A percentile compares a stretch with the other conserved stretches of the same genome.
Evolutionary conservation across 192 early-diverging fungal genomes (phyloP).

Genomic region (Backusella luteola): DNA sequence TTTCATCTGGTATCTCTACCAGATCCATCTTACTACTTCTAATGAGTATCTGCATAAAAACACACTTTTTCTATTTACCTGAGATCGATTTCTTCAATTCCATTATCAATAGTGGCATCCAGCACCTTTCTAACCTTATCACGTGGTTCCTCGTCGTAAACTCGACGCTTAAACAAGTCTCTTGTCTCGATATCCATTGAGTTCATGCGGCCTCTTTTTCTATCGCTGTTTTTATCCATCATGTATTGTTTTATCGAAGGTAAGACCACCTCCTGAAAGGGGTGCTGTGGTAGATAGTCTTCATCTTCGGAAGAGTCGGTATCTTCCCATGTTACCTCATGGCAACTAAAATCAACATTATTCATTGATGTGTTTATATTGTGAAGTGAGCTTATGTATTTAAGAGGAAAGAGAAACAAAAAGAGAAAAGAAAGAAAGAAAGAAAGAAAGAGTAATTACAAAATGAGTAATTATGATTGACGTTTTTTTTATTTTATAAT

Average conservation of each 20-base stretch:
- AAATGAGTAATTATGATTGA: constrained; percentile 3
- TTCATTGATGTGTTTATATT: not conserved
- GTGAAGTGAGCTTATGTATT: not conserved
- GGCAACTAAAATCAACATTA: not conserved
- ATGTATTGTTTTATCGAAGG: not conserved
- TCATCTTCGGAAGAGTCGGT: constrained; percentile 33
- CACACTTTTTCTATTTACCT: constrained; percentile 6
- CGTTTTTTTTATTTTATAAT: not conserved
- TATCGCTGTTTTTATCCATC: not conserved
- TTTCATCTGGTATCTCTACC: constrained; percentile 33
- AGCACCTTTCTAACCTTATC: constrained; percentile 24
- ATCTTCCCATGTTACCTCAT: constrained; percentile 25
- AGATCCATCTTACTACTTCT: constrained; percentile 22
- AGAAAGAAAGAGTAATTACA: not conserved
- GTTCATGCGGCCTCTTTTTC: constrained; percentile 13
- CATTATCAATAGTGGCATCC: constrained; percentile 29
- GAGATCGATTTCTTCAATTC: constrained; percentile 23
- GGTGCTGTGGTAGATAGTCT: constrained; percentile 20
- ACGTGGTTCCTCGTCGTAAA: not conserved
- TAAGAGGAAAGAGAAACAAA: not conserved
- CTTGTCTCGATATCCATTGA: constrained; percentile 19
- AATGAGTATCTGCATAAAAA: not conserved
- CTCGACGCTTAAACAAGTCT: not conserved
- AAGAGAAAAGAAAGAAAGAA: not conserved
- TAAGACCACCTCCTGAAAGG: not conserved